Evolutionary conservation across 192 early-diverging fungal genomes (phyloP).

Genomic region (Coemansia sp.): DNA sequence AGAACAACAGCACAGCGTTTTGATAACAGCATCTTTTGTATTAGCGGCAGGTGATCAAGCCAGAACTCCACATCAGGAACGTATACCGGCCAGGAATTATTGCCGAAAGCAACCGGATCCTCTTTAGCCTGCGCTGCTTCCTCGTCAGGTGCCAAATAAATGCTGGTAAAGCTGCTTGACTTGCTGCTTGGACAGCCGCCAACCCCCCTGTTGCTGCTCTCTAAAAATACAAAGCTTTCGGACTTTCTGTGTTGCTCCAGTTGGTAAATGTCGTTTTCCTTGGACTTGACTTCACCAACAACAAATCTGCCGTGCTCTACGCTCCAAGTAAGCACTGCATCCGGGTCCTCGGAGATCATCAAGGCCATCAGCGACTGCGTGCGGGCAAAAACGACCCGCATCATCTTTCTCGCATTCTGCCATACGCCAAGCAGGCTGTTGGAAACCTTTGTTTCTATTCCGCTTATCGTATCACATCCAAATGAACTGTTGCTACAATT

Average conservation of each 20-base stretch:
- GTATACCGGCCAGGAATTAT: not conserved
- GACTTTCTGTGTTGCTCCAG: not conserved
- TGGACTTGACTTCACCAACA: not conserved
- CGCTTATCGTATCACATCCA: not conserved
- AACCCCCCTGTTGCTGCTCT: not conserved
- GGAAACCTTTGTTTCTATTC: not conserved
- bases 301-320: not conserved
- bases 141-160: not conserved
- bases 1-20: constrained; percentile 4
- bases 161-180: not conserved
- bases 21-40: constrained; percentile 14
- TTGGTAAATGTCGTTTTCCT: not conserved
- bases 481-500: not conserved
- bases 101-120: not conserved
- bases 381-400: constrained; percentile 21
- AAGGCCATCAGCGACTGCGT: constrained; percentile 9
- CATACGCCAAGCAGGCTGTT: constrained; percentile 7
- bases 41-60: constrained; percentile 10
- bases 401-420: not conserved
- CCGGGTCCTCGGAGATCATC: not conserved
- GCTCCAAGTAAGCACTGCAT: not conserved
- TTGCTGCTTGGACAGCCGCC: constrained; percentile 4
- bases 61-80: constrained; percentile 26
- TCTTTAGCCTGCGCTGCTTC: not conserved
- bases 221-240: not conserved